Evolutionary conservation across 257 asterid genomes (phyloP).

Genomic region (Penstemon eatonii): DNA sequence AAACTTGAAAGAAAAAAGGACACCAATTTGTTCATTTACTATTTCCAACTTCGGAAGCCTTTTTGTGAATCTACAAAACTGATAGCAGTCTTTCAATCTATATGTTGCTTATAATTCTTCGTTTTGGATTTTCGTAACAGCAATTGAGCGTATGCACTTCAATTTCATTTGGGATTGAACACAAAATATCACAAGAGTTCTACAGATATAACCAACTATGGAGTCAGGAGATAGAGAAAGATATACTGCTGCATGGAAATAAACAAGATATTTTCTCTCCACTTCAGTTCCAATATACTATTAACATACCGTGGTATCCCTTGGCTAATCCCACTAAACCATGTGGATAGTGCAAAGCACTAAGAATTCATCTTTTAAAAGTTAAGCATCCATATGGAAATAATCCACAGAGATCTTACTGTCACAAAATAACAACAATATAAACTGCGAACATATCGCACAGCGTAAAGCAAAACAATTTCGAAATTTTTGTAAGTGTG

Average conservation of each 20-base stretch:
- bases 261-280: conserved; percentile 9
- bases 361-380: conserved; percentile 9
- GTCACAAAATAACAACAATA: conserved; percentile 16
- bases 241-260: conserved; percentile 10
- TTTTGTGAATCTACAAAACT: conserved; percentile 6
- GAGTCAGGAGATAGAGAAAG: neutral
- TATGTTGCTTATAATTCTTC: neutral
- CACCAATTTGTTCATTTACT: neutral
- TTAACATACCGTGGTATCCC: conserved; percentile 13
- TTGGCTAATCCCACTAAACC: conserved; percentile 14
- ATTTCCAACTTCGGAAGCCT: neutral
- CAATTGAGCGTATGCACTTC: conserved; percentile 16
- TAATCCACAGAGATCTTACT: conserved; percentile 6
- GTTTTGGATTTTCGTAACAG: neutral
- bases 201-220: neutral
- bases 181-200: neutral
- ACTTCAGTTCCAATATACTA: neutral
- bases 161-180: conserved; percentile 11
- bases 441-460: conserved; percentile 17
- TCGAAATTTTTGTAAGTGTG: conserved; percentile 16
- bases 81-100: neutral
- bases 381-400: conserved; percentile 1
- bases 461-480: neutral
- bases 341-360: conserved; percentile 19
- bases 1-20: conserved; percentile 7